These are phyloP conservation scores for Fusarium hostae DNA, from an alignment of 2,329 filamentous ascomycete genomes.

Conservation along the genomic window DNA sequence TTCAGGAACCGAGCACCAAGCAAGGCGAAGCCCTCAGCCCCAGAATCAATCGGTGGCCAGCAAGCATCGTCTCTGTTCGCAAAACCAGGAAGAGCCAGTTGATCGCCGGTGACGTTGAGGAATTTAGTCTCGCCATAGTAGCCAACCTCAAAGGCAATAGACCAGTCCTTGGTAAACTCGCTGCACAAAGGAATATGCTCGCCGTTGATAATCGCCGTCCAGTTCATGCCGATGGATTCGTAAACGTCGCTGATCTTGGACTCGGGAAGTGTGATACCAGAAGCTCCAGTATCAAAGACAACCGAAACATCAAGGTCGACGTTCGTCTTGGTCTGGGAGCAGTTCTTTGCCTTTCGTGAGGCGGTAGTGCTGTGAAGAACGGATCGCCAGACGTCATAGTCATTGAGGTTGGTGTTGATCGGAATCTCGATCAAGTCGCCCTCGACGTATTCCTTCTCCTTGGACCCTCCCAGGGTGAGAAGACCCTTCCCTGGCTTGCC, in stretches of 20 bases:
- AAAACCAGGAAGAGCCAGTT: constrained; percentile 48
- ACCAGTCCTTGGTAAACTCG: constrained; percentile 52
- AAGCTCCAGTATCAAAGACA: constrained; percentile 51
- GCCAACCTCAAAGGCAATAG: constrained; percentile 46
- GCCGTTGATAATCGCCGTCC: constrained; percentile 43
- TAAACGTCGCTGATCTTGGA: constrained; percentile 45
- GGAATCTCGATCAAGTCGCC: constrained; percentile 38
- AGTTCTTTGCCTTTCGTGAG: constrained; percentile 29
- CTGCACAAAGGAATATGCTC: constrained; percentile 48
- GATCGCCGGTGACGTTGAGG: constrained; percentile 48
- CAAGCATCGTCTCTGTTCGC: constrained; percentile 49
- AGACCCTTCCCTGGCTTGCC: constrained; percentile 40
- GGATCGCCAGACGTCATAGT: constrained; percentile 50
- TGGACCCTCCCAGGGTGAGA: constrained; percentile 49
- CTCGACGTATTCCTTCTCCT: constrained; percentile 46
- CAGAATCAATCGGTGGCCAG: constrained; percentile 50
- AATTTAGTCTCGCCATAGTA: constrained; percentile 33
- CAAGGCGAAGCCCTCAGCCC: constrained; percentile 42
- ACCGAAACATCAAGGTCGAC: constrained; percentile 15
- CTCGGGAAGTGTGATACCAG: constrained; percentile 42
- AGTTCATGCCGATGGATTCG: constrained; percentile 51
- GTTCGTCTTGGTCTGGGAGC: background rate
- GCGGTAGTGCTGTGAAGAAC: background rate
- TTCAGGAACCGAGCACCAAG: constrained; percentile 46
- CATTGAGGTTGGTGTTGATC: background rate